A percentile compares a stretch with the other conserved stretches of the same genome.
Evolutionary conservation across 768 basidiomycete genomes (phyloP).

Genomic region (Grammothele lineata): DNA sequence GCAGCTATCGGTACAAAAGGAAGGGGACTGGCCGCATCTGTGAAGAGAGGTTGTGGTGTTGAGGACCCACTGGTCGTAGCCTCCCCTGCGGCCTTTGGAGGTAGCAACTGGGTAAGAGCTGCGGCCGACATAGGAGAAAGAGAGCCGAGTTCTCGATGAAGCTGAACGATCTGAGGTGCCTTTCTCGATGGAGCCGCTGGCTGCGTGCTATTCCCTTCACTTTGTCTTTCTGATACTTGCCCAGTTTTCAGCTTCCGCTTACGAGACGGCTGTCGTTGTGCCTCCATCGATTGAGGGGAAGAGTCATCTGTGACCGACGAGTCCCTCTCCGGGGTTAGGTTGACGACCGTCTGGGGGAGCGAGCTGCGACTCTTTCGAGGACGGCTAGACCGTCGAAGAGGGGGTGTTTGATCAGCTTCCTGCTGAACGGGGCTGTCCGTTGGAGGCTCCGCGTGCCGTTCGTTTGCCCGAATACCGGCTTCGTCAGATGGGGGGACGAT

Average conservation of each 20-base stretch:
- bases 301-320: too few relatives aligned
- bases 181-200: too few relatives aligned
- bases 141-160: conserved; percentile 44
- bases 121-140: conserved; percentile 56
- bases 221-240: too few relatives aligned
- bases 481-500: not conserved
- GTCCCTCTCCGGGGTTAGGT: too few relatives aligned
- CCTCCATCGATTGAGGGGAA: too few relatives aligned
- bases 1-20: not conserved
- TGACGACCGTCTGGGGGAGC: conserved; percentile 1
- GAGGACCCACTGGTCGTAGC: conserved; percentile 2
- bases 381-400: conserved; percentile 15
- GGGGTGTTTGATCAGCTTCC: conserved; percentile 5
- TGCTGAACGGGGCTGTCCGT: too few relatives aligned
- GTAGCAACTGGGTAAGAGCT: conserved; percentile 36
- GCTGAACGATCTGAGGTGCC: not conserved
- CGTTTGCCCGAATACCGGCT: too few relatives aligned
- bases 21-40: too few relatives aligned
- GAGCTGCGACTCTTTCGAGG: conserved; percentile 12
- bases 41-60: conserved; percentile 1
- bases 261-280: too few relatives aligned
- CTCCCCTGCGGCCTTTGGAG: conserved; percentile 3
- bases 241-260: too few relatives aligned
- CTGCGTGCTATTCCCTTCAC: too few relatives aligned
- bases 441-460: too few relatives aligned